phyloP scores from a whole-genome alignment of 2,329 filamentous ascomycete genomes.

The Claviceps monticola region DNA sequence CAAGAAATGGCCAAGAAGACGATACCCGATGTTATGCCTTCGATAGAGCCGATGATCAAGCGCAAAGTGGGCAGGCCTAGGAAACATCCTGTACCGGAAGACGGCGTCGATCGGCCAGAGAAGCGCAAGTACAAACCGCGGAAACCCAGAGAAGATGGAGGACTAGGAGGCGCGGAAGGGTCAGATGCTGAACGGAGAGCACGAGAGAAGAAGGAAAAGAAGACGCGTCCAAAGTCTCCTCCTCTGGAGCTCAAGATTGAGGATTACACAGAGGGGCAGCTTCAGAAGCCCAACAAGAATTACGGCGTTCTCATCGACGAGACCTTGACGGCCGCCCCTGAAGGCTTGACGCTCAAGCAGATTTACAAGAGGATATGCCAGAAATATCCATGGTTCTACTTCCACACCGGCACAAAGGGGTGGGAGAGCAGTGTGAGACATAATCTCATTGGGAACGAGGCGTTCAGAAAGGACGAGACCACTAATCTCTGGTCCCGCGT shows the following conservation, averaged over 20 bases:
- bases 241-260: constrained; percentile 40
- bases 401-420: constrained; percentile 47
- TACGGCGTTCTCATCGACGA: constrained; percentile 49
- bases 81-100: constrained; percentile 47
- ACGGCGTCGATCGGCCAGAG: constrained; percentile 38
- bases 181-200: constrained; percentile 42
- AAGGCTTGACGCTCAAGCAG: constrained; percentile 44
- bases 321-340: constrained; percentile 37
- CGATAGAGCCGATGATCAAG: constrained; percentile 40
- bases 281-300: constrained; percentile 48
- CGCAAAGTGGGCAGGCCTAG: constrained; percentile 51
- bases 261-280: constrained; percentile 43
- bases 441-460: constrained; percentile 48
- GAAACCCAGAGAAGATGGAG: constrained; percentile 42
- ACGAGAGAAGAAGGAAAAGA: constrained; percentile 47
- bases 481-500: constrained; percentile 44
- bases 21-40: constrained; percentile 28
- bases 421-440: constrained; percentile 54
- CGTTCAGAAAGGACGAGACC: constrained; percentile 43
- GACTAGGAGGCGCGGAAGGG: constrained; percentile 27
- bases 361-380: constrained; percentile 48
- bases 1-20: constrained; percentile 37
- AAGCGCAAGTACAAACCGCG: constrained; percentile 55
- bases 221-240: constrained; percentile 44
- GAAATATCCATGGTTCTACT: constrained; percentile 46